Base-by-base conservation (phyloP, 2,329 filamentous ascomycete species). In the Botrytis porri region DNA sequence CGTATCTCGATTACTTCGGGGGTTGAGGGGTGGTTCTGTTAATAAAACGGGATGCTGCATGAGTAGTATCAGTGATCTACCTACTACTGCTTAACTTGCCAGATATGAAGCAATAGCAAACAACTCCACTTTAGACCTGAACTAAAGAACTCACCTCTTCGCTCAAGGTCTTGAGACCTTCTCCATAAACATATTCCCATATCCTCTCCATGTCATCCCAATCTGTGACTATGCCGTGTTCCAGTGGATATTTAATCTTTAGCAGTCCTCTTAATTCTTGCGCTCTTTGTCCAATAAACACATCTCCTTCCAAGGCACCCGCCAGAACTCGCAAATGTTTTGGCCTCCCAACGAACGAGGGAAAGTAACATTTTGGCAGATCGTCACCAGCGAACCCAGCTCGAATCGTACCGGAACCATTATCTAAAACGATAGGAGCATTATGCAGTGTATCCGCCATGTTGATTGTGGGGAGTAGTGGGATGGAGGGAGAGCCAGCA, bases 181-280 rank as follows among this genome's bases (percentile, higher is more conserved):
- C 95, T 73, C 93, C 93, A 82, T 98, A 99, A 70, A 99, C 94
- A 81, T 97, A 96, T 80, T 97, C 93, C 96, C 96, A 99, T 84
- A 99, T 99, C 85, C 94, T 91, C 86, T 99, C 96, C 96, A 99
- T 99, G 81, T 99, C 96, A 81, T 98, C 96, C 96, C 96, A 99
- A 83, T 99, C 94, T 78, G 96, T 99, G 76, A 99, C 96, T 80
- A 99, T 97, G 78, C 96, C 96, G 82, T 99, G 96, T 84, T 98
- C 96, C 72, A 99, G 85, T 62, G 96, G 96, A 82, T 98, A 98
- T 77, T 90, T 88, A 79, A 99, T 98, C 88, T 98, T 99, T 78
- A 99, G 87, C 75, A 99, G 85, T 4, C 96, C 96, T 80, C 95
- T 90, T 80, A 97, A 87, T 81, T 98, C 95, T 78, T 95, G 95